Evolutionary conservation across 2,329 filamentous ascomycete genomes (phyloP).

Genomic region (Pestalotiopsis sp.): DNA sequence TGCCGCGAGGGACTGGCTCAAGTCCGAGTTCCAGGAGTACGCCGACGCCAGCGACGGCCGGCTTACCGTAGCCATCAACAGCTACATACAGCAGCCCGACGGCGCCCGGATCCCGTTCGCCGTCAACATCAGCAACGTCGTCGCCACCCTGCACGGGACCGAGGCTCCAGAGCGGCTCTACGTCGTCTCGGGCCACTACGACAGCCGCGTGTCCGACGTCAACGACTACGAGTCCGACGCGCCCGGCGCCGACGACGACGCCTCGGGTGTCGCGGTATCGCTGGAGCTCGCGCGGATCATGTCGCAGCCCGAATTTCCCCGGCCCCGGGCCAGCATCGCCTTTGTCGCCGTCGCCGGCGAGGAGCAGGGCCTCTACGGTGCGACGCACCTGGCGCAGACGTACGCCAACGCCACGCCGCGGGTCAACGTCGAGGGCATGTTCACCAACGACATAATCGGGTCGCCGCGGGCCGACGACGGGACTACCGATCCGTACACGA

Average conservation of each 20-base stretch:
- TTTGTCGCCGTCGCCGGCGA: conserved; percentile 59
- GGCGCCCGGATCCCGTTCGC: conserved; percentile 48
- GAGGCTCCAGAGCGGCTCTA: conserved; percentile 48
- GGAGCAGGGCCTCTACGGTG: conserved; percentile 56
- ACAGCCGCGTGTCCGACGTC: conserved; percentile 49
- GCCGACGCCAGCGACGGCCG: conserved; percentile 48
- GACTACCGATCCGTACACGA: conserved; percentile 46
- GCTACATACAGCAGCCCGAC: conserved; percentile 48
- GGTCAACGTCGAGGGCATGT: conserved; percentile 56
- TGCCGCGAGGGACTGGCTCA: conserved; percentile 58
- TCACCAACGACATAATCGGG: conserved; percentile 60
- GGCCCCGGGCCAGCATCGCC: conserved; percentile 51
- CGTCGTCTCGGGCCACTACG: conserved; percentile 57
- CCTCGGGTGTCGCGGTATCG: conserved; percentile 52
- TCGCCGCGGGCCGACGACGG: conserved; percentile 46
- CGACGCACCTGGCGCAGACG: conserved; percentile 50
- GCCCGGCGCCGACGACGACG: conserved; percentile 60
- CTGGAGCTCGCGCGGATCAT: conserved; percentile 56
- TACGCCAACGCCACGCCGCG: conserved; percentile 45
- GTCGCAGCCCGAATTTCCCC: conserved; percentile 37
- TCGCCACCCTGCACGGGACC: conserved; percentile 50
- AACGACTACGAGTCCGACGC: conserved; percentile 52
- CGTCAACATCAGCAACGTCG: conserved; percentile 53
- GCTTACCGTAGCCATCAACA: conserved; percentile 49
- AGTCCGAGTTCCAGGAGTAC: conserved; percentile 46